Base-by-base conservation (phyloP, 441 rosid species). In the Eutrema salsugineum region DNA sequence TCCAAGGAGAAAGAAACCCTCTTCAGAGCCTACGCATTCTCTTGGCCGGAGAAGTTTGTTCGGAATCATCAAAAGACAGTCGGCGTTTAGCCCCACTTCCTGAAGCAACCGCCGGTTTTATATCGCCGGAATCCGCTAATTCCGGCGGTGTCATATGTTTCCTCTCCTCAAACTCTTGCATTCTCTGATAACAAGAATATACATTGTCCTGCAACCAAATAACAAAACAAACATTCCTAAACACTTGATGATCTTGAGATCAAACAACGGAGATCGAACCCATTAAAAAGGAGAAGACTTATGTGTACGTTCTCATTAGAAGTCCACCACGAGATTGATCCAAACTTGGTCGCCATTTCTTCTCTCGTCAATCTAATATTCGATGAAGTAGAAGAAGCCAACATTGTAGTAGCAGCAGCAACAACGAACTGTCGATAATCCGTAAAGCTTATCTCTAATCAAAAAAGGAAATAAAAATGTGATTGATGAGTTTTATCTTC, bases 331-430 rank as follows among this genome's bases (percentile, higher is more conserved):
- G 96, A 69, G 78, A 91, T 66, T 33, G 58, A 60, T 61, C 82
- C 78, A 73, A 87, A 64, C 83, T 86, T 87, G 50, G 60, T 44
- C 53, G 78, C 79, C 79, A 91, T 44, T 20, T 84, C 83, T 71
- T 76, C 79, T 72, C 83, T 82, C 40, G 91, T 86, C 78, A 91
- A 81, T 60, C 15, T 66, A 79, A 74, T 68, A 42, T 47, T 72
- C 20, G 61, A 65, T 22, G 87, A 77, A 57, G 71, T 57, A 47
- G 78, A 74, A 59, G 78, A 76, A 61, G 88, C 88, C n/a, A 90
- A 89, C 60, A 94, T 44, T 24, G 72, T 86, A 66, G 96, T 88
- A 20, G 97, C 96, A 19, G 87, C 91, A 15, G 96, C 94, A 53
- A 94, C 79, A 35, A 78, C 39, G 10, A 91, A 94, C 19, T 96